phyloP scores from a whole-genome alignment of 371 early-diverging fungal species.

The Mortierella sp. region DNA sequence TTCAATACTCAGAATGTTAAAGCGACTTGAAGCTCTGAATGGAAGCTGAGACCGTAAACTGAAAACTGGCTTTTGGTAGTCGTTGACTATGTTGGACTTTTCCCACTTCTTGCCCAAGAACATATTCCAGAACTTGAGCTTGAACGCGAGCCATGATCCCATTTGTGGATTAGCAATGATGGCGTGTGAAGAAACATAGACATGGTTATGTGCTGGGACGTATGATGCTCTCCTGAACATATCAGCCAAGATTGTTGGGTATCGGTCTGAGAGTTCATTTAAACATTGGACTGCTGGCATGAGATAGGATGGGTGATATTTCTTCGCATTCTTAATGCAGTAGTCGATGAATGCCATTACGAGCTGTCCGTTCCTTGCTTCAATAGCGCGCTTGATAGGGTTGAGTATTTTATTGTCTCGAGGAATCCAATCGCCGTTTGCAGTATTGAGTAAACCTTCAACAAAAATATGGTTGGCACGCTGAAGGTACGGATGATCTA shows the following conservation, averaged over 20 bases:
- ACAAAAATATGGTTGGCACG: constrained; percentile 39
- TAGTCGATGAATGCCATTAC: constrained; percentile 48
- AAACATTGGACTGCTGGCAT: constrained; percentile 56
- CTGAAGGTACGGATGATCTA: constrained; percentile 38
- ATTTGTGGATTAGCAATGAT: constrained; percentile 48
- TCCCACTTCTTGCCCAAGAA: constrained; percentile 22
- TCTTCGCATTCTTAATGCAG: constrained; percentile 53
- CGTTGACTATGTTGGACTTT: constrained; percentile 45
- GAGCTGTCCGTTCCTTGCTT: constrained; percentile 29
- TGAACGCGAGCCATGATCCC: constrained; percentile 13
- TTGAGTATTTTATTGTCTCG: constrained; percentile 42
- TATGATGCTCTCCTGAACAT: constrained; percentile 53
- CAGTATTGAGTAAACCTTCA: constrained; percentile 34
- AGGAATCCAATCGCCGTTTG: constrained; percentile 56
- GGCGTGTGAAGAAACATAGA: constrained; percentile 47
- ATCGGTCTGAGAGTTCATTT: constrained; percentile 46
- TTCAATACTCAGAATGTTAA: constrained; percentile 29
- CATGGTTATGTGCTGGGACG: constrained; percentile 45
- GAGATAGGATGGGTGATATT: constrained; percentile 52
- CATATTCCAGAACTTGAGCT: constrained; percentile 43
- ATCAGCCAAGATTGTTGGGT: constrained; percentile 36
- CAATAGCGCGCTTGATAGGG: constrained; percentile 51
- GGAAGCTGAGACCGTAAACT: constrained; percentile 51
- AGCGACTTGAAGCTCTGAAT: constrained; percentile 24
- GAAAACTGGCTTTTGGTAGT: constrained; percentile 45